Evolutionary conservation across 2,329 filamentous ascomycete genomes (phyloP), one percentile per base, ranked within the genome.

Genomic region (Chaetomium sp.): DNA sequence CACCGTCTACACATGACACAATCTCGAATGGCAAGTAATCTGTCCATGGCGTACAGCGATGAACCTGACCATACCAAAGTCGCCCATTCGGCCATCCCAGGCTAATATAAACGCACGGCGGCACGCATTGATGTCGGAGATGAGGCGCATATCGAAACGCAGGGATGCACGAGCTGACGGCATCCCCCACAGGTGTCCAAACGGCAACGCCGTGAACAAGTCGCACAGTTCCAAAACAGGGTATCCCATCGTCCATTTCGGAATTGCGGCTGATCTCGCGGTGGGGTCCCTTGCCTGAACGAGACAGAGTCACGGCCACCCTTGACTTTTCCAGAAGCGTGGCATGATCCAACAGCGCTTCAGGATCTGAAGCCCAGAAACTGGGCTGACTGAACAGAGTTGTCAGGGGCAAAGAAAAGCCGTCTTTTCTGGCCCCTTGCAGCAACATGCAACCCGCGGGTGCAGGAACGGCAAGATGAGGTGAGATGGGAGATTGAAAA

Each of bases 91-190:
- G 35, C 35, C 35, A 38, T 45, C 55, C 10, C 47, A 25, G 45
- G 45, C 55, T 57, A 31, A 60, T 57, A 60, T 51, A n/a, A 54
- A 57, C 21, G 8, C 16, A 50, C 58, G 58, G 62, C 56, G 61
- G 45, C 66, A 64, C 65, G 75, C 75, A 77, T 78, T 74, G 67
- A 77, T 65, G 66, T 69, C 75, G 75, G 76, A 78, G 70, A 77
- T 77, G 76, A 78, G 70, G 70, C 72, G 72, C 72, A 72, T 70
- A 49, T 60, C 53, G 25, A 65, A 61, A 57, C 29, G 62, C 70
- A 68, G 65, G 71, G 71, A 67, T 68, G 64, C 33, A 63, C 49
- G 42, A 25, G 42, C 45, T 57, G 25, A 47, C 57, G 29, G 21
- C 25, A 23, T 27, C 38, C 47, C 47, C 50, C 55, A 21, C 13